Conservation (phyloP, 2,329 filamentous ascomycete species). For the Diplocarpon mali region DNA sequence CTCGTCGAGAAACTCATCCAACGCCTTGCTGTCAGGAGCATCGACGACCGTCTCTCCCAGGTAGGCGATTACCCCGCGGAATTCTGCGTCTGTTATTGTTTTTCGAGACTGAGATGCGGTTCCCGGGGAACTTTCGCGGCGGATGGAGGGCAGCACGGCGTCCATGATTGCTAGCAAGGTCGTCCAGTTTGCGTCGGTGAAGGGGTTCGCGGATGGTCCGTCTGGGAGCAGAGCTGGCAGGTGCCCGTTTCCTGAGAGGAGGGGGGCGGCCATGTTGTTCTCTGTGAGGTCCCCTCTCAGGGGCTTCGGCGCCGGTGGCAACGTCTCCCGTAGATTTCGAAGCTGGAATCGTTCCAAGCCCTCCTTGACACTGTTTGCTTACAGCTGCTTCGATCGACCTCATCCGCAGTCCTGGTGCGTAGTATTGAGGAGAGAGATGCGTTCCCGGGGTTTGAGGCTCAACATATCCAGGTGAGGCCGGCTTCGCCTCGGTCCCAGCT, state of each 20-base stretch:
- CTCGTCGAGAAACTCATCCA: slow-evolving; percentile 42
- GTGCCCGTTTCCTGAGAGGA: not conserved
- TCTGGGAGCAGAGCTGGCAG: slow-evolving; percentile 14
- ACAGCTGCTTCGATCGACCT: too few relatives aligned
- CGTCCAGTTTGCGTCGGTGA: slow-evolving; percentile 40
- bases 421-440: too few relatives aligned
- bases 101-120: slow-evolving; percentile 12
- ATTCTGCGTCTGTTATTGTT: slow-evolving; percentile 33
- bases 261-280: not conserved
- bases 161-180: slow-evolving; percentile 44
- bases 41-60: slow-evolving; percentile 30
- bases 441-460: too few relatives aligned
- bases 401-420: too few relatives aligned
- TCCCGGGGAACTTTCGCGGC: slow-evolving; percentile 24
- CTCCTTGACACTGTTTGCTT: too few relatives aligned
- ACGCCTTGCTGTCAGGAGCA: slow-evolving; percentile 32
- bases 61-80: slow-evolving; percentile 35
- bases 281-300: not conserved
- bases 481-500: too few relatives aligned
- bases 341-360: too few relatives aligned
- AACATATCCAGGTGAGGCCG: too few relatives aligned
- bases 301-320: not conserved
- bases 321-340: not conserved
- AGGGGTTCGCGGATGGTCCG: slow-evolving; percentile 28
- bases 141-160: slow-evolving; percentile 49